Evolutionary conservation across 257 asterid species (phyloP), one percentile per base, ranked within the genome.

Genomic region (Buddleja alternifolia): DNA sequence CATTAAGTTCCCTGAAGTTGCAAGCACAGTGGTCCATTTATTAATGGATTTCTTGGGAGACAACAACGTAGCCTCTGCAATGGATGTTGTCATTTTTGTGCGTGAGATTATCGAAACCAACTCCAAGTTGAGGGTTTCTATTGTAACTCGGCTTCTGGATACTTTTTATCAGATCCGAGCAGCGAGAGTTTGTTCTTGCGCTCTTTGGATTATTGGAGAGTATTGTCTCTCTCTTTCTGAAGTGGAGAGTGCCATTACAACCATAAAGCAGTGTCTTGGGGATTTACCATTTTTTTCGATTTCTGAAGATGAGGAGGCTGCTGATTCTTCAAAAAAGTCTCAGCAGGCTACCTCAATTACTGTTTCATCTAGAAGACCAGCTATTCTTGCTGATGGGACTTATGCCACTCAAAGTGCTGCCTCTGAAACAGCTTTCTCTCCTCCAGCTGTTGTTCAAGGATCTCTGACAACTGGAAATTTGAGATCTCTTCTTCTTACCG

Each of bases 351-450:
- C 81, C 73, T 84, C 92, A n/a, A 87, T 84, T 55, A 89, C 94
- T 34, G 88, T 87, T 75, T 92, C 98, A n/a, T 89, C 98, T 61
- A 83, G 88, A 85, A 83, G 98, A 69, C 98, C 98, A 1, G 96
- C 92, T 65, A 73, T 92, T 80, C 98, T 92, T 77, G 94, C 98
- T 58, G 98, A 92, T 73, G 98, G 98, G 53, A 92, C 98, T 29
- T 92, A 92, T 55, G 98, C 98, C 57, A 92, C 98, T 56, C 98
- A 89, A 80, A 92, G 96, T 83, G 98, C 98, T 74, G 98, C 98
- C 47, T 92, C 98, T 54, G 98, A 92, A 78, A 92, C 98, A 76
- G 88, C 89, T 67, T 87, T 89, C 74, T 79, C 92, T 17, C 85
- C 94, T 54, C 90, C 95, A 55, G 82, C 86, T 74, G 90, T 89